Percentiles rank a stretch among this genome's conserved stretches.
phyloP scores from a whole-genome alignment of 2,329 filamentous ascomycete genomes.

The Monilinia laxa region DNA sequence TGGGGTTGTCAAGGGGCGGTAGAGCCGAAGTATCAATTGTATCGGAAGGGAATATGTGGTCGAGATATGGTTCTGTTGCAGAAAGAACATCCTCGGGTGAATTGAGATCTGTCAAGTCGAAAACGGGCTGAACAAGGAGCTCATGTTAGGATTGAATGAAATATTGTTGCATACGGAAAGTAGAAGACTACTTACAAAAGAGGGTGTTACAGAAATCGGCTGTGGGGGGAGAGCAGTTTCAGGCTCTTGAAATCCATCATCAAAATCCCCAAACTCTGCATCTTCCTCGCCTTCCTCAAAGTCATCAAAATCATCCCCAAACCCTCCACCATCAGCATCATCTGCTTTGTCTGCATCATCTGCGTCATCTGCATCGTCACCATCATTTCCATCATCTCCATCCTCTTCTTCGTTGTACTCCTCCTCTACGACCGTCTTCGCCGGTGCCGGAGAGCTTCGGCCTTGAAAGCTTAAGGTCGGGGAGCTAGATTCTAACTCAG shows the following conservation, averaged over 20 bases:
- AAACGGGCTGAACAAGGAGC: constrained; percentile 55
- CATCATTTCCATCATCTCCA: constrained; percentile 41
- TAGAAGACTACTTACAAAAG: constrained; percentile 47
- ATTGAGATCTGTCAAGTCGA: constrained; percentile 63
- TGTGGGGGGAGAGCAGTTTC: constrained; percentile 44
- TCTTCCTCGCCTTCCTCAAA: constrained; percentile 57
- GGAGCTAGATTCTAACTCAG: constrained; percentile 59
- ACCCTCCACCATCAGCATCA: constrained; percentile 48
- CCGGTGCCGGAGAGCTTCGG: constrained; percentile 39
- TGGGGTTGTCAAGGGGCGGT: constrained; percentile 46
- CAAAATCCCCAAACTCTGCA: constrained; percentile 54
- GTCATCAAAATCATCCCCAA: constrained; percentile 69
- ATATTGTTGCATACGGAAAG: constrained; percentile 26
- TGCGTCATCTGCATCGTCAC: constrained; percentile 27
- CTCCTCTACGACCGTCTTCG: constrained; percentile 47
- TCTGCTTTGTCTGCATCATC: constrained; percentile 54
- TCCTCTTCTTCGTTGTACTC: constrained; percentile 60
- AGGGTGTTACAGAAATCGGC: constrained; percentile 40
- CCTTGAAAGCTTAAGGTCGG: constrained; percentile 44
- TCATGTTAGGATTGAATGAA: constrained; percentile 23
- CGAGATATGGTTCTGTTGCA: constrained; percentile 64
- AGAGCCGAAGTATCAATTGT: constrained; percentile 52
- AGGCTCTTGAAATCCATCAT: constrained; percentile 63
- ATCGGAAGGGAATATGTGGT: constrained; percentile 62
- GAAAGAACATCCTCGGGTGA: constrained; percentile 58